These are phyloP conservation scores for Backusella morwellensis DNA, from an alignment of 192 early-diverging fungal genomes.

Conservation along the genomic window DNA sequence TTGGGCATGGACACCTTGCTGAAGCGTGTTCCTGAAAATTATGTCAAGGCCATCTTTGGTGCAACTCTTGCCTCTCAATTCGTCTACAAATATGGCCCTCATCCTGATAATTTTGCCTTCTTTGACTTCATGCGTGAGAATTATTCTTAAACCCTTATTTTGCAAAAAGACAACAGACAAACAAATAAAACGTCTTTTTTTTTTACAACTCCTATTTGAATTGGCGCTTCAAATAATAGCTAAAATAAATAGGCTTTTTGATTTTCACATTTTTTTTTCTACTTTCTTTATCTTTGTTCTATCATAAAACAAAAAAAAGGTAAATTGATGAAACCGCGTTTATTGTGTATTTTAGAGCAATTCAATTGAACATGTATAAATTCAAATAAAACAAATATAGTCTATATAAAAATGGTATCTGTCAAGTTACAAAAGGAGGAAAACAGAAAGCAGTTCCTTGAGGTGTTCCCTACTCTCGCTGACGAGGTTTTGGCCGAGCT, in stretches of 20 bases:
- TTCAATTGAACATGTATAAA: neutral
- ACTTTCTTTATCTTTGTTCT: neutral
- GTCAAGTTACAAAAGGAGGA: constrained; percentile 37
- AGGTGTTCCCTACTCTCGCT: constrained; percentile 71
- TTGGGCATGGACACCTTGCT: constrained; percentile 88
- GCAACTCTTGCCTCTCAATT: constrained; percentile 92
- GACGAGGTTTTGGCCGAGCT: constrained; percentile 76
- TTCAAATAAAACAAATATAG: neutral
- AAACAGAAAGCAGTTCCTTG: constrained; percentile 60
- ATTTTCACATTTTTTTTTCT: neutral
- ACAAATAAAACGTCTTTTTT: neutral
- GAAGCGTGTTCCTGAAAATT: constrained; percentile 89
- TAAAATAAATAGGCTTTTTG: neutral
- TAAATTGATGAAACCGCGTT: neutral
- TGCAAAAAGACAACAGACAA: neutral
- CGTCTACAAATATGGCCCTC: constrained; percentile 93
- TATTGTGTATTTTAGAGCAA: neutral
- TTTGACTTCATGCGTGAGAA: constrained; percentile 85
- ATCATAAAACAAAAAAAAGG: neutral
- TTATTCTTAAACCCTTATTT: constrained; percentile 12
- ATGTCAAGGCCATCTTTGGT: constrained; percentile 98
- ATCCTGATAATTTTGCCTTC: constrained; percentile 96
- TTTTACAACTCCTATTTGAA: constrained; percentile 1
- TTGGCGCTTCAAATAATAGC: neutral
- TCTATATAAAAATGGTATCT: constrained; percentile 20